Conservation (phyloP, 192 early-diverging fungal genomes). For the Geranomyces variabilis region DNA sequence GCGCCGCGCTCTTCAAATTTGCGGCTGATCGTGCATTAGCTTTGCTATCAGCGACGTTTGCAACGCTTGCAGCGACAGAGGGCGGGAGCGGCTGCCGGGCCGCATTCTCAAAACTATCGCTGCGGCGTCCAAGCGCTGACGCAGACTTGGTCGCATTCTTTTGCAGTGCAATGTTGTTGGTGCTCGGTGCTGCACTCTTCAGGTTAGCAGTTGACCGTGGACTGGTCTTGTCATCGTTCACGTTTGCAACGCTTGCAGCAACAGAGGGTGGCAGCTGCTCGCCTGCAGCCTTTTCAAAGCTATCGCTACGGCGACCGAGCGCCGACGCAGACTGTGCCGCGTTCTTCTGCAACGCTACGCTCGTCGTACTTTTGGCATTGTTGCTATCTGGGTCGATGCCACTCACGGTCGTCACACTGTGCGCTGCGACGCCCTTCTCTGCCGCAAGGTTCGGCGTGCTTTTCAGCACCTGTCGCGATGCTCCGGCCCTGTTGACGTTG, state of each 20-base stretch:
- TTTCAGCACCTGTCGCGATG: too few species aligned
- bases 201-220: not conserved
- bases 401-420: too few species aligned
- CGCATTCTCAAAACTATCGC: conserved; percentile 4
- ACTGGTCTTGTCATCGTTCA: not conserved
- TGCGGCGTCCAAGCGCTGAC: not conserved
- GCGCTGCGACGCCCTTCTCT: too few species aligned
- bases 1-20: not conserved
- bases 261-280: not conserved
- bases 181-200: not conserved
- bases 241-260: not conserved
- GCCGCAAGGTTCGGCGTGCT: too few species aligned
- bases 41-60: not conserved
- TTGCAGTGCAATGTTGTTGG: not conserved
- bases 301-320: not conserved
- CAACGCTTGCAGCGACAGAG: conserved; percentile 5
- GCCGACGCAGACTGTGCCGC: not conserved
- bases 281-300: not conserved
- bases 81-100: conserved; percentile 3
- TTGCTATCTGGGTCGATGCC: not conserved
- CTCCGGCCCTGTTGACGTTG: not conserved
- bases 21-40: not conserved
- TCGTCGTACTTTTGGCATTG: not conserved
- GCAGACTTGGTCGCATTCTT: not conserved
- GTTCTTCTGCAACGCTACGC: not conserved